Base-by-base conservation (phyloP, 306 rosid genomes). In the Corylus heterophylla region DNA sequence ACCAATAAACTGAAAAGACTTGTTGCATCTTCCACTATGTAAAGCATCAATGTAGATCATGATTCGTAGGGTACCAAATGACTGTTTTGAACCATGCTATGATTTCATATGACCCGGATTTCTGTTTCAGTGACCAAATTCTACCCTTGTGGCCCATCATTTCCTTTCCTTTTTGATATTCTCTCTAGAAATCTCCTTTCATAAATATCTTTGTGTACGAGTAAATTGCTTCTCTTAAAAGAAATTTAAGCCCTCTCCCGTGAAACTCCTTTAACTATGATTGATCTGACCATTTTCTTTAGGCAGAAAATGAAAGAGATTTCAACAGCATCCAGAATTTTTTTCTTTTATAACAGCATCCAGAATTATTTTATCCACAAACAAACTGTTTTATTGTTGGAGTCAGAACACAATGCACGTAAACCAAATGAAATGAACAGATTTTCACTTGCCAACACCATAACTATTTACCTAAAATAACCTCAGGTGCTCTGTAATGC, bases 401-500 rank as follows among this genome's bases (percentile, higher is more conserved):
- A 78, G 83, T 73, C 37, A 14, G 82, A 77, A 64, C 77, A 77
- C 61, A 68, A 76, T 37, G 73, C n/a, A 79, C 73, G 61, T 58
- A 63, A 82, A 79, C 69, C 4, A 76, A 67, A 73, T 27, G 20
- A 44, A 80, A 80, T 74, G 54, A 84, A 80, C 71, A 78, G 74
- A 83, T 62, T 81, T 79, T 79, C 42, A 66, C 82, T 80, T 78
- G 81, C 85, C 83, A 87, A 83, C 89, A 77, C 85, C 85, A 79
- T 63, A 86, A 80, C 80, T 58, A 76, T 75, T 90, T 92, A 94
- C 98, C 98, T 94, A 94, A 86, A 78, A 94, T 92, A 79, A 92
- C 83, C 94, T 94, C 98, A 82, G 97, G 98, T 87, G 97, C 97
- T 87, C 97, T 88, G 92, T 94, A 94, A 90, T 94, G 98, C 88